phyloP scores from a whole-genome alignment of 108 stramenopile species.

The Skeletonema potamos region DNA sequence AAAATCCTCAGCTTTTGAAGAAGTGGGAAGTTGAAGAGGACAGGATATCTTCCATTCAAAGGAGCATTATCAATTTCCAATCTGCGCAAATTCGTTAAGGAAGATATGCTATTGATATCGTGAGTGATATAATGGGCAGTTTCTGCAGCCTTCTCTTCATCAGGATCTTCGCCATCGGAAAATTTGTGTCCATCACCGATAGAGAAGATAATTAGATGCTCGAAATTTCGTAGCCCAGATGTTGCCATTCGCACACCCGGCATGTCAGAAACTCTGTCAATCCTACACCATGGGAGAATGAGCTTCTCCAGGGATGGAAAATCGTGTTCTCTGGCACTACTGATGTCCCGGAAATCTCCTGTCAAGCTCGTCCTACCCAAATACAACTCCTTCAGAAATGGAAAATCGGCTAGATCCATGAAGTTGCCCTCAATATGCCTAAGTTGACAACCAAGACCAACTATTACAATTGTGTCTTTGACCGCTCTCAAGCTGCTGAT shows the following conservation, averaged over 20 bases:
- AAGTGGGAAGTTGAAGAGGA: not conserved
- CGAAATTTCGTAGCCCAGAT: no score
- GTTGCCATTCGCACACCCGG: no score
- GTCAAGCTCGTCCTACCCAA: not conserved
- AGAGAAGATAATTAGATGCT: no score
- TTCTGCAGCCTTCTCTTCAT: no score
- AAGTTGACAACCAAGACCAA: no score
- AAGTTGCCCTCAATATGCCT: not conserved
- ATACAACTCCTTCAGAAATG: conserved; percentile 2
- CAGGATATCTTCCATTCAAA: conserved; percentile 1
- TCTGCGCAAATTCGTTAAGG: not conserved
- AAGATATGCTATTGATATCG: not conserved
- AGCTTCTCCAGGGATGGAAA: not conserved
- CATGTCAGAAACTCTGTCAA: no score
- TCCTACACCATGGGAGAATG: not conserved
- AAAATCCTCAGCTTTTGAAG: not conserved
- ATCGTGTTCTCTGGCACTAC: not conserved
- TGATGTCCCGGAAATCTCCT: not conserved
- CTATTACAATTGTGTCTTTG: not conserved
- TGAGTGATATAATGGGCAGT: not conserved
- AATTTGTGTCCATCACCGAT: no score
- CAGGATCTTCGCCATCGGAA: no score
- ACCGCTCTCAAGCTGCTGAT: not conserved
- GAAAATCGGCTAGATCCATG: conserved; percentile 14
- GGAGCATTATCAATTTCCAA: not conserved